A percentile compares a stretch with the other conserved stretches of the same genome.
phyloP scores from a whole-genome alignment of 495 filamentous ascomycete genomes.

The Beverwykella pulmonaria region DNA sequence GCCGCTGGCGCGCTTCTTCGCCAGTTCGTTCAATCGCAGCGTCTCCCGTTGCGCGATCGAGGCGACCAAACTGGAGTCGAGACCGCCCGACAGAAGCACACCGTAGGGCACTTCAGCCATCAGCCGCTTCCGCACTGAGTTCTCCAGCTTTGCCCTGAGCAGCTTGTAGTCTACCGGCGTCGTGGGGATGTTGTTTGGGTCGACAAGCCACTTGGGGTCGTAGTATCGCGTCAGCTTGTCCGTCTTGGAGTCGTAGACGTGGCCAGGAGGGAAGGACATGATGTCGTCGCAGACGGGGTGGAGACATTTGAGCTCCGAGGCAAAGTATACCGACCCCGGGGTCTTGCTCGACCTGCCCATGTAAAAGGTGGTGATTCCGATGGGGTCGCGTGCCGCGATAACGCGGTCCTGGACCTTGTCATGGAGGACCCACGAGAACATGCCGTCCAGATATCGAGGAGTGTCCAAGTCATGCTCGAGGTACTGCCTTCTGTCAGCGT shows the following conservation, averaged over 20 bases:
- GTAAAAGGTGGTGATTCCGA: conserved; percentile 97
- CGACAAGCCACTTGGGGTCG: conserved; percentile 85
- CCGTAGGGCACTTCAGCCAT: conserved; percentile 99
- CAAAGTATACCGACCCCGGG: conserved; percentile 88
- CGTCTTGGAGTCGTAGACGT: conserved; percentile 91
- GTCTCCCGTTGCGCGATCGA: conserved; percentile 95
- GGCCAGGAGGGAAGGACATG: conserved; percentile 89
- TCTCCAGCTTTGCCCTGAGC: conserved; percentile 80
- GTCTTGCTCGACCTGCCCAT: conserved; percentile 83
- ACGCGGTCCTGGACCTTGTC: conserved; percentile 89
- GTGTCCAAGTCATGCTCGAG: conserved; percentile 88
- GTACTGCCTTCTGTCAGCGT: conserved; percentile 63
- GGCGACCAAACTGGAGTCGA: conserved; percentile 94
- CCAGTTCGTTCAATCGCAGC: conserved; percentile 65
- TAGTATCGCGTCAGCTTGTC: conserved; percentile 81
- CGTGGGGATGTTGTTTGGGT: conserved; percentile 73
- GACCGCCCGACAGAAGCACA: conserved; percentile 89
- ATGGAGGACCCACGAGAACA: conserved; percentile 99
- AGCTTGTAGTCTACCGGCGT: conserved; percentile 78
- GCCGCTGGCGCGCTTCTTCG: conserved; percentile 42
- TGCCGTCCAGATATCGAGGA: conserved; percentile 93
- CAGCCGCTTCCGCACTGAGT: conserved; percentile 89
- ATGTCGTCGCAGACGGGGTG: conserved; percentile 95
- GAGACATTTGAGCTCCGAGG: conserved; percentile 92
- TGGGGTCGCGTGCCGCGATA: conserved; percentile 92